phyloP scores from a whole-genome alignment of 257 asterid genomes.

The Catharanthus roseus region DNA sequence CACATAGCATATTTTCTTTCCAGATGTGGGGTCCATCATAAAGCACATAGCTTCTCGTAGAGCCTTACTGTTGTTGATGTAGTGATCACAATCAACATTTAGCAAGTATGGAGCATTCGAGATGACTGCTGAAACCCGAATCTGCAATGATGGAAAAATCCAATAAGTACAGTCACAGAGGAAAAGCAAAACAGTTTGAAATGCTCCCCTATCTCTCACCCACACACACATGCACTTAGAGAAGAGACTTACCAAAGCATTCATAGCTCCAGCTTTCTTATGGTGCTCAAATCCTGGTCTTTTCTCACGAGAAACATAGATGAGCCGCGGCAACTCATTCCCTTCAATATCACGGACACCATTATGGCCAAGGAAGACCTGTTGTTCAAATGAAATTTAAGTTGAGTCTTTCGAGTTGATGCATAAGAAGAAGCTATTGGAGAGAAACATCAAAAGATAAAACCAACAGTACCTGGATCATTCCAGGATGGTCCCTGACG shows the following conservation, averaged over 20 bases:
- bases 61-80: slow-evolving; percentile 93
- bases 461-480: slow-evolving; percentile 67
- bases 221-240: neutral
- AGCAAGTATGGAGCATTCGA: slow-evolving; percentile 93
- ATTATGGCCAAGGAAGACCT: slow-evolving; percentile 93
- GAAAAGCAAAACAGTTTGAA: neutral
- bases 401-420: neutral
- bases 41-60: slow-evolving; percentile 96
- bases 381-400: slow-evolving; percentile 11
- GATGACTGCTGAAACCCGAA: slow-evolving; percentile 92
- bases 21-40: slow-evolving; percentile 99
- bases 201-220: neutral
- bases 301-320: slow-evolving; percentile 96
- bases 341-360: slow-evolving; percentile 86
- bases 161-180: slow-evolving; percentile 7
- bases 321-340: slow-evolving; percentile 82
- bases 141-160: slow-evolving; percentile 33
- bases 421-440: neutral
- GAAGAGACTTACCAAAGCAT: slow-evolving; percentile 61
- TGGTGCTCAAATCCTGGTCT: slow-evolving; percentile 97
- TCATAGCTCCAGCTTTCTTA: slow-evolving; percentile 99
- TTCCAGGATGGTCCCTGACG: slow-evolving; percentile 98
- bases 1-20: slow-evolving; percentile 93
- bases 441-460: neutral
- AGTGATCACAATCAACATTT: slow-evolving; percentile 98